These are phyloP conservation scores for Myriangium duriaei DNA, from an alignment of 2,329 filamentous ascomycete genomes.

Conservation along the genomic window DNA sequence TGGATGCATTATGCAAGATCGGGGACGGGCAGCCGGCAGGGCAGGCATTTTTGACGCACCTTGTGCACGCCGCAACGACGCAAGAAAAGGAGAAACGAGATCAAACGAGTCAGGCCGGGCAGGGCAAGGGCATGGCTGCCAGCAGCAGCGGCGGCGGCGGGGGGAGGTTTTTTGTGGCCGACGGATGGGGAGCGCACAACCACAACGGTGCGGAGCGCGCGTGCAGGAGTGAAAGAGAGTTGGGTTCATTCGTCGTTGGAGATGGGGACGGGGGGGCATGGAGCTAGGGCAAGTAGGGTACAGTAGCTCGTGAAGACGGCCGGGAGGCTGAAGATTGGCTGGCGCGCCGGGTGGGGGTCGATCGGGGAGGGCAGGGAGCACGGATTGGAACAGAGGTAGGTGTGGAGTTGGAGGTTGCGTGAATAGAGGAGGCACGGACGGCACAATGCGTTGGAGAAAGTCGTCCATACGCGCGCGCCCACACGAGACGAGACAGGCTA, in stretches of 20 bases:
- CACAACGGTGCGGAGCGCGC: not conserved
- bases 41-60: slow-evolving; percentile 10
- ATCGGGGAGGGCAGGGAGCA: too few relatives aligned
- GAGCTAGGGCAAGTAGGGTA: not conserved
- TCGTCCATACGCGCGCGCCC: not conserved
- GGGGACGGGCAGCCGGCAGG: slow-evolving; percentile 1
- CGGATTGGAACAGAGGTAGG: not conserved
- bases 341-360: too few relatives aligned
- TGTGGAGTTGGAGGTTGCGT: not conserved
- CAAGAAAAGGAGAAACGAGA: slow-evolving; percentile 9
- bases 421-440: too few relatives aligned
- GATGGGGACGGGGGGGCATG: not conserved
- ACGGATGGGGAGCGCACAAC: not conserved
- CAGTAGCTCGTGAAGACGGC: not conserved
- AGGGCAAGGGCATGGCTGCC: not conserved
- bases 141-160: slow-evolving; percentile 8
- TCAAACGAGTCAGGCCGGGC: slow-evolving; percentile 2
- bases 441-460: too few relatives aligned
- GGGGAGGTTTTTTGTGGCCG: slow-evolving; percentile 7
- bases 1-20: slow-evolving; percentile 8
- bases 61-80: slow-evolving; percentile 8
- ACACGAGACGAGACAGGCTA: not conserved
- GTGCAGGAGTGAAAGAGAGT: not conserved
- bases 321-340: not conserved
- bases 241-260: not conserved